These are phyloP conservation scores for Penicillium verhagenii DNA, from an alignment of 495 filamentous ascomycete species.

Conservation along the genomic window DNA sequence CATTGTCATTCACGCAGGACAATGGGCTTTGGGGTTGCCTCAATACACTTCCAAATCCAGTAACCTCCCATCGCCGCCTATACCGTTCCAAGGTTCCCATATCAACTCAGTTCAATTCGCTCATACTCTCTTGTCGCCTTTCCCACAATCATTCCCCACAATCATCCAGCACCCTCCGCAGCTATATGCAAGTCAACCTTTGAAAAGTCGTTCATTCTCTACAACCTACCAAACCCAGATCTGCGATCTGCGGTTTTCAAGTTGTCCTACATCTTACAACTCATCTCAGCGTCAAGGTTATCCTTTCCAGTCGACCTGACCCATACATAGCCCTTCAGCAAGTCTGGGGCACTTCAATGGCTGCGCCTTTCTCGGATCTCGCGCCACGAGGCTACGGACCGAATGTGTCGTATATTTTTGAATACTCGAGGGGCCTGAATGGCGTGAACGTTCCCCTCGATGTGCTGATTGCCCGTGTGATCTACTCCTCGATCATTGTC, in stretches of 20 bases:
- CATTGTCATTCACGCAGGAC: conserved; percentile 8
- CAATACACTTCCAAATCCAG: background rate
- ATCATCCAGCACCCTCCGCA: background rate
- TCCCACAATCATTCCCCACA: too few species aligned
- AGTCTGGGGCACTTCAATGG: conserved; percentile 35
- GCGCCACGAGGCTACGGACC: conserved; percentile 34
- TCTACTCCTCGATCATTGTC: conserved; percentile 46
- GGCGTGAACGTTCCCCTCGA: conserved; percentile 48
- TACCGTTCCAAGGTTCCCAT: background rate
- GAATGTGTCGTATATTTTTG: conserved; percentile 44
- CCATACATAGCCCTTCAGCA: conserved; percentile 7
- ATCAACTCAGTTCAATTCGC: background rate
- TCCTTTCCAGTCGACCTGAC: background rate
- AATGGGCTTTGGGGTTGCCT: background rate
- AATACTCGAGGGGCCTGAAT: conserved; percentile 42
- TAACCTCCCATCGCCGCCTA: background rate
- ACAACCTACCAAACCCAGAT: background rate
- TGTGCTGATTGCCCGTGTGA: conserved; percentile 40
- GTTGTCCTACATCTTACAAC: background rate
- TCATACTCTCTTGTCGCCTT: background rate
- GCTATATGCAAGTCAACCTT: background rate
- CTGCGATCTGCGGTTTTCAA: background rate
- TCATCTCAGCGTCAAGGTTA: background rate
- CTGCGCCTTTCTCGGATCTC: conserved; percentile 25
- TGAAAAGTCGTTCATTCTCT: background rate